Evolutionary conservation across 371 early-diverging fungal species (phyloP), one percentile per base, ranked within the genome.

Genomic region (Lichtheimia corymbifera): DNA sequence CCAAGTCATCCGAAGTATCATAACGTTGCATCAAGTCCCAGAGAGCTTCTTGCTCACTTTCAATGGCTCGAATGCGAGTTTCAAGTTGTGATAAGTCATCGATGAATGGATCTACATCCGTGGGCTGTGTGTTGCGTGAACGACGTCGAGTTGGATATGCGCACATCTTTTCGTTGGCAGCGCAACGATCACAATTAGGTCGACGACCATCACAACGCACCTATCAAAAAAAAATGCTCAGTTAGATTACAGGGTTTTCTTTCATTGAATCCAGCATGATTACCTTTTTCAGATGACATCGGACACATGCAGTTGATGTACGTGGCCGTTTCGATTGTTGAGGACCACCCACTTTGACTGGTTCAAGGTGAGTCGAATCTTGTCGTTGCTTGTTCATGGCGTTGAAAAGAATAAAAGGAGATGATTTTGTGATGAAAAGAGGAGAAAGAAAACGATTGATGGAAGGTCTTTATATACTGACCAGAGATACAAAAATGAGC

Each of bases 261-360:
- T 7, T 6, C 5, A 45, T 15, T 22, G 6, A n/a, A 22, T n/a
- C 6, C 11, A 18, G 47, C n/a, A 11, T 1, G 17, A 54, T 24
- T 68, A 72, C 74, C 64, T 75, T 75, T 64, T 75, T 75, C 55
- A 72, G 73, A 55, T 75, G 76, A 58, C 76, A 75, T 9, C 76
- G 76, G 40, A 68, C 68, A 45, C 76, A 75, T 40, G 76, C 76
- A 58, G 72, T 75, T 0, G 76, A 72, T 17, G 76, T 72, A 42
- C 76, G 70, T 13, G 76, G 70, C 57, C 76, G 47, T 53, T 74
- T 74, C 17, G 47, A 47, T 28, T 28, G 53, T 53, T 17, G 53
- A 13, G 28, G 35, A 30, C 15, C 18, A 18, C 47, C 47, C 1
- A 30, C 17, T 55, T 55, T 55, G 3, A 20, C 41, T 18, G 56